Evolutionary conservation across 768 basidiomycete species (phyloP), one percentile per base, ranked within the genome.

Genomic region (Pholiota microspora): DNA sequence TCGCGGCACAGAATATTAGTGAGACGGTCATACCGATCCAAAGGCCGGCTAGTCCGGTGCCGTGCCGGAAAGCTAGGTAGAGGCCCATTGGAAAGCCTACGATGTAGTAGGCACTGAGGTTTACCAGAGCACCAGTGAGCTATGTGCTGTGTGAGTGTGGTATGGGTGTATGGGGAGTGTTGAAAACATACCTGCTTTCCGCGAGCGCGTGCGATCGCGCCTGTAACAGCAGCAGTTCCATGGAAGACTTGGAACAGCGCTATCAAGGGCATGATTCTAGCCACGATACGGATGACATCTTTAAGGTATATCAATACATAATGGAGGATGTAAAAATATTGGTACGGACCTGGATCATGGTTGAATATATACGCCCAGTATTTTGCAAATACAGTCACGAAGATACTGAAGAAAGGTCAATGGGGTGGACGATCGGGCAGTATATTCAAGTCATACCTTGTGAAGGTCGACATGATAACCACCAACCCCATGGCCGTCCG

Each of bases 181-280:
- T 21, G 35, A 25, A 25, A 18, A 27, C 24, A 5, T 27, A 83
- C 76, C 78, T 89, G 89, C 67, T 85, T 88, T n/a, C 94, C 93
- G 27, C 83, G 73, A 0, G 93, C 88, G 36, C 94, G 80, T 51
- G 96, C 75, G 59, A 95, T 82, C 3, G 92, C 93, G 3, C 77
- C 79, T 0, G 82, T 77, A 4, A 92, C 79, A 0, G 78, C 83
- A 4, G 77, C 66, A 7, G 83, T 73, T 1, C 85, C 90, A 63
- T 98, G 94, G 53, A 93, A 86, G 1, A 94, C 81, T 69, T 95
- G 88, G 73, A 84, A 88, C 18, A 88, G 71, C 12, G 85, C 84
- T 12, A 94, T 84, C 10, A 88, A 72, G 0, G 90, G 89, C 10
- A 92, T 65, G 54, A 92, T 84, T 10, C 73, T 67, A 0, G 88